These are phyloP conservation scores for Magnaporthiopsis poae DNA, from an alignment of 2,329 filamentous ascomycete genomes.

Conservation along the genomic window DNA sequence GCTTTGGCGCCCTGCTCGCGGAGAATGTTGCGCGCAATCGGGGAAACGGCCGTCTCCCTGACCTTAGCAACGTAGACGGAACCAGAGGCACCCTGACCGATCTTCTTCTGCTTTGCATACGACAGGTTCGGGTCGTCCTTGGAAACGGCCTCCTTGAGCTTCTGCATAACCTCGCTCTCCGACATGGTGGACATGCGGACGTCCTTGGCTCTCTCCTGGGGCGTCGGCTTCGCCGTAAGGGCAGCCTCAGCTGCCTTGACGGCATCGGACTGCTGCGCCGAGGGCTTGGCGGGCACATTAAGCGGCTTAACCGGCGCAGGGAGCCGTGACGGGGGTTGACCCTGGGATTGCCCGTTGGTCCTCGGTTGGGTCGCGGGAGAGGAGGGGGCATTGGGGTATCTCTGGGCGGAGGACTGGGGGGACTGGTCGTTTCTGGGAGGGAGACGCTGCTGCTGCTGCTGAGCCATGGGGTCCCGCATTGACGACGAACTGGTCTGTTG, in stretches of 20 bases:
- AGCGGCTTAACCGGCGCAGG: conserved; percentile 65
- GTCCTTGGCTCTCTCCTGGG: conserved; percentile 72
- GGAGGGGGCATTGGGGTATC: conserved; percentile 48
- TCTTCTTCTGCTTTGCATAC: conserved; percentile 99
- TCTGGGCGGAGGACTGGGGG: conserved; percentile 40
- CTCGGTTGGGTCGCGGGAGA: conserved; percentile 38
- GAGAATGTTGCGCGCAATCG: conserved; percentile 66
- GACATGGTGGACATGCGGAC: conserved; percentile 98
- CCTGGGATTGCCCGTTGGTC: conserved; percentile 36
- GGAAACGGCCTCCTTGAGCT: conserved; percentile 85
- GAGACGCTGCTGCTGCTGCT: conserved; percentile 30
- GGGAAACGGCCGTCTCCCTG: conserved; percentile 76
- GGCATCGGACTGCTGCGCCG: conserved; percentile 45
- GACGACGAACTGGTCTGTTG: conserved; percentile 42
- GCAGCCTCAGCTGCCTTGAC: conserved; percentile 86
- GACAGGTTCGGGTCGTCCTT: conserved; percentile 90
- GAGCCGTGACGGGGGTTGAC: conserved; percentile 36
- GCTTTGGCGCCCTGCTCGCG: conserved; percentile 70
- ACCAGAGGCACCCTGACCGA: conserved; percentile 93
- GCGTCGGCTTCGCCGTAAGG: conserved; percentile 68
- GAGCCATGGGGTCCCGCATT: conserved; percentile 28
- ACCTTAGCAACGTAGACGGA: conserved; percentile 97
- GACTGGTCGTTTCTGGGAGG: conserved; percentile 38
- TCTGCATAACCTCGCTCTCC: conserved; percentile 93
- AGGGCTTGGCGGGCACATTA: conserved; percentile 63